These are phyloP conservation scores for Picea glauca DNA, from an alignment of 75 land plant species.

Conservation along the genomic window DNA sequence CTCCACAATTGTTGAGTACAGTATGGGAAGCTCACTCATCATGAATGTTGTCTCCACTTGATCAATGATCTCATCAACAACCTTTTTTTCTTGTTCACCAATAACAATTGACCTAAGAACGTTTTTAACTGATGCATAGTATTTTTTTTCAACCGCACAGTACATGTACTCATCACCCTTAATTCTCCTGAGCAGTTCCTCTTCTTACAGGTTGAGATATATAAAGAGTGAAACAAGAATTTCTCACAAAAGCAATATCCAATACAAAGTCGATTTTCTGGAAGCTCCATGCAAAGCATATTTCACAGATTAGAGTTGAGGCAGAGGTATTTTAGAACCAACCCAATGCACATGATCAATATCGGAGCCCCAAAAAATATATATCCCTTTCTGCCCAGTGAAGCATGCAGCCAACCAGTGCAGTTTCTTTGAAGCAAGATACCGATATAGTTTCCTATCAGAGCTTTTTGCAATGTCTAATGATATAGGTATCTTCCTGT, in stretches of 20 bases:
- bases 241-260: not conserved
- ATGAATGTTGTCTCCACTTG: constrained; percentile 64
- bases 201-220: constrained; percentile 19
- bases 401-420: constrained; percentile 4
- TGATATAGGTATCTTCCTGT: constrained; percentile 68
- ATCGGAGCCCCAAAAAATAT: not conserved
- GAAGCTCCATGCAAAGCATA: not conserved
- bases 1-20: constrained; percentile 59
- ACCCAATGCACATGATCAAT: not conserved
- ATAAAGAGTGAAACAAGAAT: not conserved
- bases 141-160: constrained; percentile 64
- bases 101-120: constrained; percentile 49
- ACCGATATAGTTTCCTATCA: constrained; percentile 87
- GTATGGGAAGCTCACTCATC: constrained; percentile 66
- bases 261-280: not conserved
- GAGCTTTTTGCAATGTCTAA: constrained; percentile 79
- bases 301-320: not conserved
- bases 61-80: constrained; percentile 49
- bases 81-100: constrained; percentile 61
- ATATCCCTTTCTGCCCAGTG: not conserved
- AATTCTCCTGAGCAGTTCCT: constrained; percentile 63
- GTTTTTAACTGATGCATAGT: constrained; percentile 60
- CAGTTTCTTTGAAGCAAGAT: constrained; percentile 65
- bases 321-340: not conserved
- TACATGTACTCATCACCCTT: constrained; percentile 61